Evolutionary conservation across 305 asterid species (phyloP), one percentile per base, ranked within the genome.

Genomic region (Solanum hybrid): DNA sequence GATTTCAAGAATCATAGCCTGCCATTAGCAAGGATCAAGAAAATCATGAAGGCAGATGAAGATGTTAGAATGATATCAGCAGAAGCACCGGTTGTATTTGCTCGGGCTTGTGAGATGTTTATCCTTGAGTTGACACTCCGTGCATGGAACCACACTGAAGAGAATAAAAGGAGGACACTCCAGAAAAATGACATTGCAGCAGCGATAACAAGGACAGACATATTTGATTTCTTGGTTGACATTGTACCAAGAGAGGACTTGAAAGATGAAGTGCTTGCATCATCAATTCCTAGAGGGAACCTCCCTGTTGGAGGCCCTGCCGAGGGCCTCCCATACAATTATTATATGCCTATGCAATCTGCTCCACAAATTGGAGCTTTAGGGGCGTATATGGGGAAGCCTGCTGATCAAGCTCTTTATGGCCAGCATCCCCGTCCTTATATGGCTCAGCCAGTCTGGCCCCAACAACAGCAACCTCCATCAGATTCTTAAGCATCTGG

Each of bases 361-460:
- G 94, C 93, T 46, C 94, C 96, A 3, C 96, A 92, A 8, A 94
- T 92, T 61, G 97, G 96, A 24, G 90, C 96, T 89, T 93, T 95
- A 1, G 95, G 96, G 26, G 92, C 94, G 96, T 95, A 67, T 86
- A 88, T 95, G 90, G 98, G 98, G 33, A 95, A 96, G 90, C 98
- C 98, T 5, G 95, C 92, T 90, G 98, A 96, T 90, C 97, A 95
- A 8, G 92, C 94, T 36, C 92, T 93, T 71, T 96, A 96, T 14
- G 95, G 94, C 83, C 96, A 94, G 87, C 98, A 95, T 87, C 86
- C 95, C 34, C 97, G 92, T 88, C 95, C 96, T 12, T 96, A 93
- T 89, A 94, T 96, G 97, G 94, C 92, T 89, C 97, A 91, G 92
- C 98, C 91, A 89, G 94, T 94, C 96, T 96, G 98, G 98, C 95